phyloP scores from a whole-genome alignment of 345 rosid genomes.

The Aegle marmelos region DNA sequence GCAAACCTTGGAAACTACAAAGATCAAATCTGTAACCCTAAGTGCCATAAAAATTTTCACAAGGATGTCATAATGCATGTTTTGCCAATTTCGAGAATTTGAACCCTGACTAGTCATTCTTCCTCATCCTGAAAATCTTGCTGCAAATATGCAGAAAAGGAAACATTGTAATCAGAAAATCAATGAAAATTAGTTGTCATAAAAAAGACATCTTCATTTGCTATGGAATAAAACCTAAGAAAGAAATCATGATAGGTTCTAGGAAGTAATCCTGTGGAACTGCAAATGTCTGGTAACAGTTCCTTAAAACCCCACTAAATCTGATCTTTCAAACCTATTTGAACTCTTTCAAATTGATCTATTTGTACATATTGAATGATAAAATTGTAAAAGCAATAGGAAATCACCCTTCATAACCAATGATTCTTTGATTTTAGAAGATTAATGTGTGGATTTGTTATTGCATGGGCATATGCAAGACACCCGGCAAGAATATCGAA shows the following conservation, averaged over 20 bases:
- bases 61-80: constrained; percentile 10
- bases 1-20: constrained; percentile 8
- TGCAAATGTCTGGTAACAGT: neutral
- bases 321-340: neutral
- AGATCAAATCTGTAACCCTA: constrained; percentile 1
- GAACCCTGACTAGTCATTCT: neutral
- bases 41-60: constrained; percentile 9
- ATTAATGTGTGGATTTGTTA: neutral
- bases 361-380: neutral
- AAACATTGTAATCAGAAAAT: neutral
- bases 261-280: neutral
- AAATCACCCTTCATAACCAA: neutral
- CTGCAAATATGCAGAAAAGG: neutral
- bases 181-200: neutral
- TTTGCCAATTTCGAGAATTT: constrained; percentile 1
- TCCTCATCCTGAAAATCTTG: neutral
- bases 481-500: neutral
- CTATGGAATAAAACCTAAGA: neutral
- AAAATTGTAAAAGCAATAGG: neutral
- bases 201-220: neutral
- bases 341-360: neutral
- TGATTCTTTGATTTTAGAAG: neutral
- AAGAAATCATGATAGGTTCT: neutral
- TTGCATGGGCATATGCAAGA: neutral
- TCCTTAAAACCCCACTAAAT: neutral